Base-by-base conservation (phyloP, 1,284 basidiomycete genomes). In the Cystobasidium pallidum region DNA sequence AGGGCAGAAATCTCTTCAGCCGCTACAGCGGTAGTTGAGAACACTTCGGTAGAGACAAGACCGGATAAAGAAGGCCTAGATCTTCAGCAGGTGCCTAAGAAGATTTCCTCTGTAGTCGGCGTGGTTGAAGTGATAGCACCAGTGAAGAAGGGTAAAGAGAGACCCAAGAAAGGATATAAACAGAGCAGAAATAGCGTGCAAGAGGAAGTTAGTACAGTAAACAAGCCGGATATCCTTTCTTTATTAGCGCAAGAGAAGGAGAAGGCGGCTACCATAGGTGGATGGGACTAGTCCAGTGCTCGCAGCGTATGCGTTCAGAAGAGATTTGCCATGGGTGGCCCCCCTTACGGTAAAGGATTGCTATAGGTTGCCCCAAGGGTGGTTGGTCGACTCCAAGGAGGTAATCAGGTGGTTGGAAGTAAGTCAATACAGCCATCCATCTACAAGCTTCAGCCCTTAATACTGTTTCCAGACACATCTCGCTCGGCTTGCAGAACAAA, bases 271-370 rank as follows among this genome's bases (percentile, higher is more conserved):
- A 36, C 30, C 39, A 30, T 70, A 52, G 34, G 55, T 24, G 67
- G 67, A 49, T 70, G 67, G 67, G 67, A 70, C 39, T 70, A 41
- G 36, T 7, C 36, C 13, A 39, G 45, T n/a, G n/a, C n/a, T n/a
- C n/a, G n/a, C n/a, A n/a, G n/a, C n/a, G n/a, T n/a, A n/a, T n/a
- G n/a, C n/a, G n/a, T n/a, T n/a, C n/a, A n/a, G n/a, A n/a, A n/a
- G n/a, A n/a, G n/a, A n/a, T n/a, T n/a, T n/a, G n/a, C n/a, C n/a
- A n/a, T n/a, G n/a, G n/a, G n/a, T n/a, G n/a, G n/a, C n/a, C n/a
- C n/a, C n/a, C n/a, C n/a, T n/a, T n/a, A n/a, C n/a, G n/a, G n/a
- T n/a, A n/a, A n/a, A n/a, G n/a, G n/a, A n/a, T n/a, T n/a, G n/a
- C n/a, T n/a, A n/a, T n/a, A n/a, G n/a, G n/a, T n/a, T n/a, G n/a